Conservation (phyloP, 164 flowering plant genomes). For the Vitis amurensis region DNA sequence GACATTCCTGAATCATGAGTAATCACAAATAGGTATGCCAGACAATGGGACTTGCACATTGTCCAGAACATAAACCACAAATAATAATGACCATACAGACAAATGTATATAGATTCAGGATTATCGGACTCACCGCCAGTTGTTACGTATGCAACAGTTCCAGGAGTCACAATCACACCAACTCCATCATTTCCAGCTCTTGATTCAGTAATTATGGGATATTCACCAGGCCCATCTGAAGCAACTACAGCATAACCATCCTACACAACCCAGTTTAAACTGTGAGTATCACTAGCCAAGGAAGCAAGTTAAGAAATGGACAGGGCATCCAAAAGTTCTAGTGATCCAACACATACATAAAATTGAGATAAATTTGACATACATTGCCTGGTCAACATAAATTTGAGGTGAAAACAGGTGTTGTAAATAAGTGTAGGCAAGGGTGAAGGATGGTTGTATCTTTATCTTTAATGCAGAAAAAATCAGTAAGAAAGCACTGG, state of each 20-base stretch:
- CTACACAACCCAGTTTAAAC: conserved; percentile 30
- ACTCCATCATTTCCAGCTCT: conserved; percentile 97
- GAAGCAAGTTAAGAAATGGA: neutral
- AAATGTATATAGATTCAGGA: neutral
- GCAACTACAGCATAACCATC: conserved; percentile 97
- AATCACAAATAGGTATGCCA: too few species aligned
- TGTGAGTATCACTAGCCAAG: neutral
- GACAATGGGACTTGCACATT: neutral
- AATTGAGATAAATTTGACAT: too few species aligned
- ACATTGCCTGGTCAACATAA: neutral
- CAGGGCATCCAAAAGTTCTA: neutral
- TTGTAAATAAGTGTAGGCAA: too few species aligned
- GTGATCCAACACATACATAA: neutral
- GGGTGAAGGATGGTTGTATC: too few species aligned
- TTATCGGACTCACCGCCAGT: conserved; percentile 66
- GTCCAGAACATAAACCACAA: neutral
- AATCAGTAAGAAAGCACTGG: too few species aligned
- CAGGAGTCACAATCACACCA: conserved; percentile 68
- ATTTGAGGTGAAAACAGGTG: neutral
- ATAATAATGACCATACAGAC: neutral
- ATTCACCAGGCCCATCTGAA: conserved; percentile 94
- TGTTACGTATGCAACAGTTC: conserved; percentile 91
- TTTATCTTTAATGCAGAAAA: too few species aligned
- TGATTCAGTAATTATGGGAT: conserved; percentile 81
- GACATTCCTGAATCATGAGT: too few species aligned